Percentiles rank a stretch among this genome's conserved stretches.
These are phyloP conservation scores for Xanthoconium stramineum DNA, from an alignment of 768 basidiomycete species.

Conservation along the genomic window DNA sequence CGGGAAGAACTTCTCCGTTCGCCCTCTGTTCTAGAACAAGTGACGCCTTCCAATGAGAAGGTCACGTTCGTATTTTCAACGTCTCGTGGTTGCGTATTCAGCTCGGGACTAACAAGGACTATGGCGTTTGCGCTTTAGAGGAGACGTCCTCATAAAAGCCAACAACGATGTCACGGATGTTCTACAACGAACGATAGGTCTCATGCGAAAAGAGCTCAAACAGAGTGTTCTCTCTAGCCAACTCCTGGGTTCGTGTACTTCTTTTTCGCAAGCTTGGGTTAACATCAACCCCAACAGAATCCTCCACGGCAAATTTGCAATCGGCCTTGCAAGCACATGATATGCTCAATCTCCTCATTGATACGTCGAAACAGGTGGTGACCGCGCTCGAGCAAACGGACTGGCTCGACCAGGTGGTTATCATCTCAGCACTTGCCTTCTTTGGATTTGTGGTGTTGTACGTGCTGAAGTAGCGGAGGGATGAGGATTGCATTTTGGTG, in stretches of 20 bases:
- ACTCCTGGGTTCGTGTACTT: slow-evolving; percentile 60
- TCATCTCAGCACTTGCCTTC: slow-evolving; percentile 75
- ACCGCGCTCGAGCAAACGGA: slow-evolving; percentile 87
- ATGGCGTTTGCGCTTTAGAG: slow-evolving; percentile 38
- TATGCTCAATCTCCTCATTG: slow-evolving; percentile 63
- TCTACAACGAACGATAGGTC: slow-evolving; percentile 73
- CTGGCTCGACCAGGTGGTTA: slow-evolving; percentile 86
- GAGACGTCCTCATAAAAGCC: slow-evolving; percentile 86
- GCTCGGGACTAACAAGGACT: neutral
- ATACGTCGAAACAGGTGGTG: slow-evolving; percentile 80
- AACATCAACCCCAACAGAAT: slow-evolving; percentile 46
- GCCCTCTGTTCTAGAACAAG: slow-evolving; percentile 47
- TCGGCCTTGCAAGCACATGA: slow-evolving; percentile 78
- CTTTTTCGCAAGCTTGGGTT: neutral
- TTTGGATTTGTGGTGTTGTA: slow-evolving; percentile 86
- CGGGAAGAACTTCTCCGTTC: slow-evolving; percentile 69
- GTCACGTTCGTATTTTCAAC: slow-evolving; percentile 44
- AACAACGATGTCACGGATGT: slow-evolving; percentile 87
- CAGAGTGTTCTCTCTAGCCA: slow-evolving; percentile 82
- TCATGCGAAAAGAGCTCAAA: slow-evolving; percentile 93
- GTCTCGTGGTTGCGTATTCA: neutral
- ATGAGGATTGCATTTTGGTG: slow-evolving; percentile 84
- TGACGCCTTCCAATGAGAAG: slow-evolving; percentile 48
- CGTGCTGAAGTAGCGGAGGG: slow-evolving; percentile 81
- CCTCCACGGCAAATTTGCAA: slow-evolving; percentile 73